Evolutionary conservation across 495 filamentous ascomycete genomes (phyloP).

Genomic region (Rhypophila decipiens): DNA sequence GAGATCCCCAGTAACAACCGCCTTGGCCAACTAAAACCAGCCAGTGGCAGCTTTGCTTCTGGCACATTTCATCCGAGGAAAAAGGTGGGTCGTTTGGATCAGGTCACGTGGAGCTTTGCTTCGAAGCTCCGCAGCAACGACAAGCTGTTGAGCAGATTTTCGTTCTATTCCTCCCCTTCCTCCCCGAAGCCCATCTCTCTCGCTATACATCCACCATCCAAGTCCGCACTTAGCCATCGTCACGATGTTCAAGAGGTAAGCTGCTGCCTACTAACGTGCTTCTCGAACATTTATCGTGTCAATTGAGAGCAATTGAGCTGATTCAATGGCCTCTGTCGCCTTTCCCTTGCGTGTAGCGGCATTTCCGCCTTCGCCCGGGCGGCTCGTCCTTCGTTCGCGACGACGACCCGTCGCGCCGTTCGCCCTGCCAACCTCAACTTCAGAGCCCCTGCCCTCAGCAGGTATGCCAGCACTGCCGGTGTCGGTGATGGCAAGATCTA

Average conservation of each 20-base stretch:
- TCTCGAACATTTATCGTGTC: constrained; percentile 9
- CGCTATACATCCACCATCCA: constrained; percentile 31
- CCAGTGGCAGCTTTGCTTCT: background rate
- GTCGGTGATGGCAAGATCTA: constrained; percentile 73
- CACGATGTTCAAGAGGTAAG: constrained; percentile 90
- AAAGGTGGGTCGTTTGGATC: background rate
- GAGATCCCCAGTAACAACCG: background rate
- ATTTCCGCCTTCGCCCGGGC: constrained; percentile 75
- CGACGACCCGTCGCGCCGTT: constrained; percentile 62
- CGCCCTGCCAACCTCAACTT: constrained; percentile 57
- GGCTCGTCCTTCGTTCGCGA: constrained; percentile 64
- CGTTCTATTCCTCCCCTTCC: constrained; percentile 31
- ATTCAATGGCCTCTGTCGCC: constrained; percentile 38
- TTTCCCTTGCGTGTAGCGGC: constrained; percentile 49
- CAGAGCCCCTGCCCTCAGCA: constrained; percentile 53
- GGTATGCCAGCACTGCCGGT: constrained; percentile 64
- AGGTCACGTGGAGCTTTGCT: constrained; percentile 22
- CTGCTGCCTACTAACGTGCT: constrained; percentile 12
- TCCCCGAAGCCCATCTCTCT: constrained; percentile 30
- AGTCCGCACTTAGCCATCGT: constrained; percentile 47
- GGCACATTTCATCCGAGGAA: background rate
- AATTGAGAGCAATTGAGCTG: constrained; percentile 34
- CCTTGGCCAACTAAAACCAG: background rate
- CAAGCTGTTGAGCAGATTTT: constrained; percentile 35
- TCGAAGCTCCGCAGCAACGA: constrained; percentile 31